These are phyloP conservation scores for Phaeosphaeriaceae sp. DNA, from an alignment of 2,329 filamentous ascomycete genomes.

Conservation along the genomic window DNA sequence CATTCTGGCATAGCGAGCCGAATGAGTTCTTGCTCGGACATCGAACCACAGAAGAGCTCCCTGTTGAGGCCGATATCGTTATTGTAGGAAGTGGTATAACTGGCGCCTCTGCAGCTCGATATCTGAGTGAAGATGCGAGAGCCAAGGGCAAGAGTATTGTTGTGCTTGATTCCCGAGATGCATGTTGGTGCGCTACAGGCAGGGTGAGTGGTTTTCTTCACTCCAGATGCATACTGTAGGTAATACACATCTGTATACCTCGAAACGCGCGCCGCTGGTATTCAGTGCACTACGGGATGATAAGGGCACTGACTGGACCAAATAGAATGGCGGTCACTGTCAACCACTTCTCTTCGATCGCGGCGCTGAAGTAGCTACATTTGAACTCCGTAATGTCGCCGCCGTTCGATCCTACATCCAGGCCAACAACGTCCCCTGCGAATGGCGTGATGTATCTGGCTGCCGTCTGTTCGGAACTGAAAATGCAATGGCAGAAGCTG, in stretches of 20 bases:
- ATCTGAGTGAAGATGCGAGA: conserved; percentile 58
- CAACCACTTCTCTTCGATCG: conserved; percentile 72
- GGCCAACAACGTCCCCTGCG: conserved; percentile 67
- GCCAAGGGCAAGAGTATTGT: conserved; percentile 62
- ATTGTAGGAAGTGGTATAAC: conserved; percentile 79
- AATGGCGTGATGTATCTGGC: conserved; percentile 69
- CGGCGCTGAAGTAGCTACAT: conserved; percentile 67
- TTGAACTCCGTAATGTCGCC: conserved; percentile 73
- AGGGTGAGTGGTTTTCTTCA: conserved; percentile 60
- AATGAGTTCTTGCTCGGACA: conserved; percentile 70
- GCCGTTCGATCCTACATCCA: conserved; percentile 65
- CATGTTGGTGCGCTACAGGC: conserved; percentile 84
- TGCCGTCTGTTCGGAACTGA: conserved; percentile 68
- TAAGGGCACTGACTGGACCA: conserved; percentile 5
- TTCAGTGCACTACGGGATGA: too few relatives aligned
- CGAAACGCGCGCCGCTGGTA: neutral
- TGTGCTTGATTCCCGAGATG: conserved; percentile 79
- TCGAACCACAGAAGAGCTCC: conserved; percentile 68
- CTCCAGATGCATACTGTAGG: neutral
- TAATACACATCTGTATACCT: neutral
- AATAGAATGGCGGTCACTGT: conserved; percentile 67
- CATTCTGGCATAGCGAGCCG: conserved; percentile 77
- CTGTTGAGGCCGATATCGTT: conserved; percentile 68
- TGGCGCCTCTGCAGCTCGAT: conserved; percentile 72
- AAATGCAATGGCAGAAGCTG: conserved; percentile 61